Percentiles rank a stretch among this genome's conserved stretches.
phyloP scores from a whole-genome alignment of 2,329 filamentous ascomycete genomes.

The Fusarium fujikuroi region DNA sequence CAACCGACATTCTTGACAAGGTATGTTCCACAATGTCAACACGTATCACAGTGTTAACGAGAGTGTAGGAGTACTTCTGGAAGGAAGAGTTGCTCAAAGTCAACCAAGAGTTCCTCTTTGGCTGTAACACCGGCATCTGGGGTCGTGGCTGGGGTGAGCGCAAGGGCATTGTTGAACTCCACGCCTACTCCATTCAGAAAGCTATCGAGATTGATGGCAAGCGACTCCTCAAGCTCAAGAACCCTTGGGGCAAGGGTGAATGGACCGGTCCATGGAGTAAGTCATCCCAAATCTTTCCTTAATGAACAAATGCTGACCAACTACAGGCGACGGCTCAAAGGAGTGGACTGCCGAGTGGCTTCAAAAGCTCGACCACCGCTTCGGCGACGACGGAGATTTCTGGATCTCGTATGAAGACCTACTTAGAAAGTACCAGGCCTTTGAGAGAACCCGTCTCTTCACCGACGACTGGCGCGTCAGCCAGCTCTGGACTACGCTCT shows the following conservation, averaged over 20 bases:
- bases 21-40: constrained; percentile 54
- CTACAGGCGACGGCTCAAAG: constrained; percentile 75
- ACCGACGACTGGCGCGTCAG: constrained; percentile 63
- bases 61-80: constrained; percentile 69
- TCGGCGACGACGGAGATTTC: constrained; percentile 78
- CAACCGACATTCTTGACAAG: constrained; percentile 77
- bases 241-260: constrained; percentile 84
- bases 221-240: constrained; percentile 73
- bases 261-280: constrained; percentile 82
- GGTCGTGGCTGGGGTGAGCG: constrained; percentile 51
- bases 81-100: constrained; percentile 79
- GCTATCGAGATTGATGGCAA: constrained; percentile 66
- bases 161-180: constrained; percentile 67
- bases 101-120: constrained; percentile 81
- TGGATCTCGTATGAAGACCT: constrained; percentile 70
- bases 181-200: constrained; percentile 71
- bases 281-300: background rate
- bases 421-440: constrained; percentile 66
- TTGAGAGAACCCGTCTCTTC: constrained; percentile 69
- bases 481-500: constrained; percentile 61
- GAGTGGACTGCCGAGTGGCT: constrained; percentile 88
- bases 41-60: background rate
- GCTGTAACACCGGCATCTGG: constrained; percentile 62
- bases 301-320: constrained; percentile 23
- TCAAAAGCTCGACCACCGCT: constrained; percentile 75